A percentile compares a stretch with the other conserved stretches of the same genome.
Evolutionary conservation across 1,139 yeast species (phyloP).

Genomic region (Meyerozyma guilliermondii): DNA sequence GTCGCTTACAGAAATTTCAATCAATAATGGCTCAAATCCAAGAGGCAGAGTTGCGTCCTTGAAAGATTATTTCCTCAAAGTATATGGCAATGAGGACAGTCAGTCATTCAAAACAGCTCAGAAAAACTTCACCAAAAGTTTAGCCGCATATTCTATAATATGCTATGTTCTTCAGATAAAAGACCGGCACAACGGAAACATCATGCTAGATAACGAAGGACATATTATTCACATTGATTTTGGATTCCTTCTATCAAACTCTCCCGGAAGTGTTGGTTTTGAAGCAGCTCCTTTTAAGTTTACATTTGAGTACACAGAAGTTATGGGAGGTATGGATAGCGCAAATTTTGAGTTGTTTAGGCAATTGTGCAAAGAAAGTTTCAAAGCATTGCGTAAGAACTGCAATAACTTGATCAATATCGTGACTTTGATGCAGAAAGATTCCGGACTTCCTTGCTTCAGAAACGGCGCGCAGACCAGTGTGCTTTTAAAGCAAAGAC

Average conservation of each 20-base stretch:
- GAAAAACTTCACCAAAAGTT: slow-evolving; percentile 73
- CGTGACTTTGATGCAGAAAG: slow-evolving; percentile 92
- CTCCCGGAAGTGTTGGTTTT: slow-evolving; percentile 95
- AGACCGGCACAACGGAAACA: slow-evolving; percentile 95
- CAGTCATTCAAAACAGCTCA: slow-evolving; percentile 65
- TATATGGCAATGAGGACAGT: slow-evolving; percentile 61
- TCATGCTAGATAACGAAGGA: slow-evolving; percentile 89
- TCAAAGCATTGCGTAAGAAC: slow-evolving; percentile 63
- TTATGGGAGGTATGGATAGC: slow-evolving; percentile 74
- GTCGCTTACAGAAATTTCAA: slow-evolving; percentile 73
- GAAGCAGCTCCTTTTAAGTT: slow-evolving; percentile 96
- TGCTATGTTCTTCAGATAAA: slow-evolving; percentile 88
- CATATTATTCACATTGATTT: slow-evolving; percentile 94
- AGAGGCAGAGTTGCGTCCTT: slow-evolving; percentile 68
- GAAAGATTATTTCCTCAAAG: slow-evolving; percentile 67
- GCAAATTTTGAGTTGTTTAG: slow-evolving; percentile 55
- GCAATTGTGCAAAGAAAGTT: slow-evolving; percentile 62
- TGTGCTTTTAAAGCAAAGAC: slow-evolving; percentile 68
- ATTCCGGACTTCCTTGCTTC: slow-evolving; percentile 86
- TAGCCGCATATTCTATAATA: slow-evolving; percentile 85
- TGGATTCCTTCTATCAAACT: slow-evolving; percentile 85
- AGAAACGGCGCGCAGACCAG: slow-evolving; percentile 83
- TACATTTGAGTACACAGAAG: slow-evolving; percentile 80
- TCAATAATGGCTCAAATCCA: slow-evolving; percentile 58
- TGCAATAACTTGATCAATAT: slow-evolving; percentile 70